phyloP scores from a whole-genome alignment of 495 filamentous ascomycete genomes.

The Xylaria curta region DNA sequence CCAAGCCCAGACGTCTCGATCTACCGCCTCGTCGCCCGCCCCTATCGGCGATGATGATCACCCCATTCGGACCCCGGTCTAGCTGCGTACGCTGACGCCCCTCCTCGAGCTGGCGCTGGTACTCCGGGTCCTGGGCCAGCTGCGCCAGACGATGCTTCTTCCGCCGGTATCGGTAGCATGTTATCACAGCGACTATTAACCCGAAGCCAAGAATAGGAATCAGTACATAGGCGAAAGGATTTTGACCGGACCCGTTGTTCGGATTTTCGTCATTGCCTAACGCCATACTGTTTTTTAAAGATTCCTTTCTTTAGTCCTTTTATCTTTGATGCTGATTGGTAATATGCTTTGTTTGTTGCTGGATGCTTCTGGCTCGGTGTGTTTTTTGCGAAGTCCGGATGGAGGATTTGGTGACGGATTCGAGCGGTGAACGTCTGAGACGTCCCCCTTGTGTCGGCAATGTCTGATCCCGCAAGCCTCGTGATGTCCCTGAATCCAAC shows the following conservation, averaged over 20 bases:
- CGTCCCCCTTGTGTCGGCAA: not conserved
- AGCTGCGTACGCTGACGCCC: slow-evolving; percentile 16
- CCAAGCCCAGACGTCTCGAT: slow-evolving; percentile 27
- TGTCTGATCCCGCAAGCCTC: not conserved
- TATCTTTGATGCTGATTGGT: not conserved
- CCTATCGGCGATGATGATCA: slow-evolving; percentile 23
- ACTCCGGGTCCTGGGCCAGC: not conserved
- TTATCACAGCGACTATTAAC: slow-evolving; percentile 27
- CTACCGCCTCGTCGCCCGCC: slow-evolving; percentile 25
- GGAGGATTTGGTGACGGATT: not conserved
- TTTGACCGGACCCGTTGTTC: slow-evolving; percentile 5
- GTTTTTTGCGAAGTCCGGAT: not conserved
- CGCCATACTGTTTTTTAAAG: not conserved
- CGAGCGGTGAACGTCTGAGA: not conserved
- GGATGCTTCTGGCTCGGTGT: not conserved
- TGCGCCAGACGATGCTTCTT: slow-evolving; percentile 18
- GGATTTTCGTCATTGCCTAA: not conserved
- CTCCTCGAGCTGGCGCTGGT: slow-evolving; percentile 23
- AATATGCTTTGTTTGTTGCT: not conserved
- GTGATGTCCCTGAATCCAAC: not conserved
- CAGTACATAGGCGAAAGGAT: slow-evolving; percentile 38
- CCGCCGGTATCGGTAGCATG: slow-evolving; percentile 36
- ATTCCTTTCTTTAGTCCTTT: not conserved
- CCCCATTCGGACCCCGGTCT: slow-evolving; percentile 10
- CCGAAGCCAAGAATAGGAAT: slow-evolving; percentile 40